phyloP scores from a whole-genome alignment of 2,329 filamentous ascomycete genomes.

The Arthrobotrys musiformis region DNA sequence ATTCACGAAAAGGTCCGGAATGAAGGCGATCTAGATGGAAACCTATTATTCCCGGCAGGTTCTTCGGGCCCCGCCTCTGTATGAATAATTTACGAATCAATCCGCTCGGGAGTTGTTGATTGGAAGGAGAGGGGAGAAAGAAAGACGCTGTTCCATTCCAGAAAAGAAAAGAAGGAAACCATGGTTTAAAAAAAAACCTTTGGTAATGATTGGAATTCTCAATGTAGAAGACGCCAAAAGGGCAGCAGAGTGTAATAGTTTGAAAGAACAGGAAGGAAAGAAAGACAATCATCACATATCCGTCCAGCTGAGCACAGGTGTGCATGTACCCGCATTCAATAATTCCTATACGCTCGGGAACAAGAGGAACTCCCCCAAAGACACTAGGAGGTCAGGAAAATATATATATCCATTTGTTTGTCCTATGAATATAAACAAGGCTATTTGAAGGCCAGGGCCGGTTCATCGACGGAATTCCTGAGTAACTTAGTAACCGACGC shows the following conservation, averaged over 20 bases:
- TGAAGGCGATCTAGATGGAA: background rate
- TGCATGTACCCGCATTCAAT: background rate
- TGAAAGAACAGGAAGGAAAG: slow-evolving; percentile 7
- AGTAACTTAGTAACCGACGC: slow-evolving; percentile 74
- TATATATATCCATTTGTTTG: slow-evolving; percentile 11
- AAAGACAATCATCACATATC: slow-evolving; percentile 28
- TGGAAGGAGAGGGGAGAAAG: background rate
- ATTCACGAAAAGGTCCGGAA: background rate
- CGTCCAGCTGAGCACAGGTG: slow-evolving; percentile 1
- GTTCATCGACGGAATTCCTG: background rate
- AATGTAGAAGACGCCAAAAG: slow-evolving; percentile 5
- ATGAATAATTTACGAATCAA: background rate
- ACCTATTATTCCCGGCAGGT: background rate
- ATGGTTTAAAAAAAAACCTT: slow-evolving; percentile 6
- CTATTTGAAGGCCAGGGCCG: background rate
- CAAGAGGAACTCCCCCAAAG: background rate
- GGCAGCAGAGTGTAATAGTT: slow-evolving; percentile 13
- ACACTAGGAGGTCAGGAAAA: background rate
- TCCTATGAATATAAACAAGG: background rate
- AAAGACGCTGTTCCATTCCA: background rate
- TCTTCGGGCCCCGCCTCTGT: background rate
- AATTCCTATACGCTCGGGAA: background rate
- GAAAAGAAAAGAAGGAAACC: background rate
- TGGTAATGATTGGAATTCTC: slow-evolving; percentile 6
- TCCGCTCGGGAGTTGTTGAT: background rate